phyloP scores from a whole-genome alignment of 2,329 filamentous ascomycete genomes.

The Aquanectria penicillioides region DNA sequence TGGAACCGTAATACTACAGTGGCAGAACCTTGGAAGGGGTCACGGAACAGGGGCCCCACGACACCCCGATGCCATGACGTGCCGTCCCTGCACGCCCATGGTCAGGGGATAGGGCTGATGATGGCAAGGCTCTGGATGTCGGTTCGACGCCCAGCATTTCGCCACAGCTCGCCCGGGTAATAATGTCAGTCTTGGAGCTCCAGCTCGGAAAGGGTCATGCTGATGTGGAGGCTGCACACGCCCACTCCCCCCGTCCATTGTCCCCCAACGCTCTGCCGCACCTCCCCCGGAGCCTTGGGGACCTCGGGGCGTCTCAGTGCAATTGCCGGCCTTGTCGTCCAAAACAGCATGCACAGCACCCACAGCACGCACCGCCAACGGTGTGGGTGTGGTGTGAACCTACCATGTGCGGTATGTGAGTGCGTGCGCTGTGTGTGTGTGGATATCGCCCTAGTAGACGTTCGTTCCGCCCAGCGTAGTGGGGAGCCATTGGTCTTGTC shows the following conservation, averaged over 20 bases:
- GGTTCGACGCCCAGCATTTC: constrained; percentile 34
- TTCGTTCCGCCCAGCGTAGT: constrained; percentile 39
- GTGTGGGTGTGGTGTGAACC: constrained; percentile 1
- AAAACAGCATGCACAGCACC: constrained; percentile 1
- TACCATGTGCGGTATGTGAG: constrained; percentile 1
- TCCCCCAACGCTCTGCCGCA: constrained; percentile 29
- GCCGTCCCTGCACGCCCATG: constrained; percentile 33
- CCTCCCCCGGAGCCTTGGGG: constrained; percentile 26
- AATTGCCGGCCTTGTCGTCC: constrained; percentile 31
- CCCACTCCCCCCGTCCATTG: constrained; percentile 32
- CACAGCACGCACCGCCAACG: neutral
- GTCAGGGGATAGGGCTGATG: constrained; percentile 42
- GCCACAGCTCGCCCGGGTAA: constrained; percentile 43
- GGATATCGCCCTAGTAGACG: constrained; percentile 36
- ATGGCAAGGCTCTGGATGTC: constrained; percentile 34
- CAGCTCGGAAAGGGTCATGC: constrained; percentile 39
- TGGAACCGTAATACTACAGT: too few relatives aligned
- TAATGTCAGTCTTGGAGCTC: constrained; percentile 25
- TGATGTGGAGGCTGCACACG: constrained; percentile 34
- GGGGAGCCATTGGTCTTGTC: constrained; percentile 27
- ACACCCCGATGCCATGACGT: constrained; percentile 32
- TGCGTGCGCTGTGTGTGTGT: constrained; percentile 22
- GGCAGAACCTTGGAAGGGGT: too few relatives aligned
- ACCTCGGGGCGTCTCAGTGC: constrained; percentile 19
- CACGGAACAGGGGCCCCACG: constrained; percentile 10